Evolutionary conservation across 352 stramenopile genomes (phyloP).

Genomic region (Elongisporangium prolatum): DNA sequence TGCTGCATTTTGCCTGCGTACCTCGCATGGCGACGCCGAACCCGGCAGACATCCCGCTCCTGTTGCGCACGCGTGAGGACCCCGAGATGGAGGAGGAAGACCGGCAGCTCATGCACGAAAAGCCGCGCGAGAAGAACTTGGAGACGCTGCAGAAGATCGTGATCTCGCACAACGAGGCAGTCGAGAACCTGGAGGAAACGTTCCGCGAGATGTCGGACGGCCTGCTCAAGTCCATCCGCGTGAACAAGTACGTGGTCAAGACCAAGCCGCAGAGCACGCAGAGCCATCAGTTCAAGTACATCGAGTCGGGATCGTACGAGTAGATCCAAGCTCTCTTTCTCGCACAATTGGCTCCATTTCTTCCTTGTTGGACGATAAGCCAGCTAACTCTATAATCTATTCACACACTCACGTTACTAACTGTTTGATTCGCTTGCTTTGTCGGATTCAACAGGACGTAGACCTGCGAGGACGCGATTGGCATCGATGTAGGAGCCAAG

Average conservation of each 20-base stretch:
- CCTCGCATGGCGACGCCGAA: slow-evolving; percentile 81
- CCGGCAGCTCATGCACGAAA: slow-evolving; percentile 65
- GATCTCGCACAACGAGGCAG: slow-evolving; percentile 58
- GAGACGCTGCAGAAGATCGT: slow-evolving; percentile 68
- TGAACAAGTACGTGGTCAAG: slow-evolving; percentile 85
- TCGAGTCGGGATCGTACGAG: slow-evolving; percentile 75
- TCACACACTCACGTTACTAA: background rate
- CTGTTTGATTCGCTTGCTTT: background rate
- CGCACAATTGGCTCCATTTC: background rate
- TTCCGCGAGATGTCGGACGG: slow-evolving; percentile 84
- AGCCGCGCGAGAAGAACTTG: slow-evolving; percentile 54
- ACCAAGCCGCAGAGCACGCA: slow-evolving; percentile 74
- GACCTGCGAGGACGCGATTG: slow-evolving; percentile 26
- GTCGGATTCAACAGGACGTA: slow-evolving; percentile 9
- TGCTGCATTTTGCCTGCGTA: slow-evolving; percentile 83
- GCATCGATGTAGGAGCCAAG: slow-evolving; percentile 56
- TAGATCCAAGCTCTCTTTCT: slow-evolving; percentile 7
- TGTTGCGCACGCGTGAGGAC: slow-evolving; percentile 78
- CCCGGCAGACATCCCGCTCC: slow-evolving; percentile 64
- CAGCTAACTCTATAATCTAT: background rate
- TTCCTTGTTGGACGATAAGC: background rate
- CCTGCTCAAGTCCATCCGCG: slow-evolving; percentile 74
- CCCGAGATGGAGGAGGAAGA: slow-evolving; percentile 84
- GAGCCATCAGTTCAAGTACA: slow-evolving; percentile 80
- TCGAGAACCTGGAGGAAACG: slow-evolving; percentile 77